These are phyloP conservation scores for Irpex sp. DNA, from an alignment of 1,284 basidiomycete species.

Conservation along the genomic window DNA sequence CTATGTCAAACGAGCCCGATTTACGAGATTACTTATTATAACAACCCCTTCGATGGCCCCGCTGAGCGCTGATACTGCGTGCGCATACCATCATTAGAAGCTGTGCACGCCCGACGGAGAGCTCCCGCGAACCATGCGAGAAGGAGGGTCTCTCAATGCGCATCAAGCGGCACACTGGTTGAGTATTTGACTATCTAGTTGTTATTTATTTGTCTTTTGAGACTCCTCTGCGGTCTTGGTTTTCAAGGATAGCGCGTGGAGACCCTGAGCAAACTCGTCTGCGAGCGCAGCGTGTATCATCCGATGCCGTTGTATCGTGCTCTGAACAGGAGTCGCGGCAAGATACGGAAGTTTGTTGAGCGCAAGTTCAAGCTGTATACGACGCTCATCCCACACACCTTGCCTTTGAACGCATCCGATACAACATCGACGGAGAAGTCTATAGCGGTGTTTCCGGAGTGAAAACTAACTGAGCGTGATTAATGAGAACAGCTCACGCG, in stretches of 20 bases:
- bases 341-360: neutral
- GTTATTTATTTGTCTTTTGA: conserved; percentile 14
- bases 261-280: conserved; percentile 62
- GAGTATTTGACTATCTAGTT: too few species aligned
- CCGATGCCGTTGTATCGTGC: conserved; percentile 73
- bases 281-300: conserved; percentile 68
- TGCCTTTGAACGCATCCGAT: conserved; percentile 67
- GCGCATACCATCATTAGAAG: neutral
- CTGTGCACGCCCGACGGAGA: neutral
- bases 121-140: neutral
- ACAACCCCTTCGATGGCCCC: neutral
- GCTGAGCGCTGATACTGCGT: neutral
- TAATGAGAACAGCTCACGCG: conserved; percentile 44
- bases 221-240: conserved; percentile 64
- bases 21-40: neutral
- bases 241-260: conserved; percentile 75
- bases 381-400: conserved; percentile 40
- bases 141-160: too few species aligned
- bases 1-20: neutral
- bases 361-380: conserved; percentile 1
- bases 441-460: conserved; percentile 25
- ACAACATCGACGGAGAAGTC: conserved; percentile 74
- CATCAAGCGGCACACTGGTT: too few species aligned
- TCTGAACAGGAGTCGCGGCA: conserved; percentile 35
- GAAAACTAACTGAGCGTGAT: neutral